phyloP scores from a whole-genome alignment of 768 basidiomycete species.

The Steccherinum ochraceum region DNA sequence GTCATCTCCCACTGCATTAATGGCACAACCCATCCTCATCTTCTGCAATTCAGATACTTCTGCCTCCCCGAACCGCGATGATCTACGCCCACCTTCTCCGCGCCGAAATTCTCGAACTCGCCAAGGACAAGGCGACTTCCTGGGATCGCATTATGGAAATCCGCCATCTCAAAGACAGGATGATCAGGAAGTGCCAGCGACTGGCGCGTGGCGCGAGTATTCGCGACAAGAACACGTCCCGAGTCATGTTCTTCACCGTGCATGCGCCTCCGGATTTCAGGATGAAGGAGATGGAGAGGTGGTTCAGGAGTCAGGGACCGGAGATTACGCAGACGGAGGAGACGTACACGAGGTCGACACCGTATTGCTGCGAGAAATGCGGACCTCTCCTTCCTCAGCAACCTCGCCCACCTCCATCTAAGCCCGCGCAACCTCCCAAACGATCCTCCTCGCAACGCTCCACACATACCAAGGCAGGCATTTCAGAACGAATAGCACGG shows the following conservation, averaged over 20 bases:
- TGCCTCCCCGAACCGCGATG: slow-evolving; percentile 60
- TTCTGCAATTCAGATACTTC: slow-evolving; percentile 52
- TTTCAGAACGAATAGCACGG: slow-evolving; percentile 14
- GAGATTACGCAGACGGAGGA: slow-evolving; percentile 9
- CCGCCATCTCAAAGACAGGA: slow-evolving; percentile 73
- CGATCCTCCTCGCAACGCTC: neutral
- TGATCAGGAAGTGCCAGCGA: slow-evolving; percentile 74
- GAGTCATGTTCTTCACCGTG: slow-evolving; percentile 53
- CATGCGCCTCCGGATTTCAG: slow-evolving; percentile 69
- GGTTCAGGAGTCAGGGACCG: slow-evolving; percentile 49
- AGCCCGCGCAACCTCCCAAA: neutral
- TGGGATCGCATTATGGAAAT: slow-evolving; percentile 72
- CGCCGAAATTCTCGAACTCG: slow-evolving; percentile 54
- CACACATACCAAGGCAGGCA: neutral
- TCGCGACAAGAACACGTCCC: slow-evolving; percentile 32
- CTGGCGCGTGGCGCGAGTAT: slow-evolving; percentile 42
- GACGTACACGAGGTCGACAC: slow-evolving; percentile 1
- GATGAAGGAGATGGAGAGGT: slow-evolving; percentile 74
- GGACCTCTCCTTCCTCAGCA: slow-evolving; percentile 4
- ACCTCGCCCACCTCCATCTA: too few species aligned
- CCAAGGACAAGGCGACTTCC: slow-evolving; percentile 45
- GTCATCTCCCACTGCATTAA: slow-evolving; percentile 1
- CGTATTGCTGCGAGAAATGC: slow-evolving; percentile 20
- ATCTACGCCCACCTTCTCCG: slow-evolving; percentile 63
- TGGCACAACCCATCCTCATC: too few species aligned